Base-by-base conservation (phyloP, 2,329 filamentous ascomycete genomes). In the Ustulina deusta region DNA sequence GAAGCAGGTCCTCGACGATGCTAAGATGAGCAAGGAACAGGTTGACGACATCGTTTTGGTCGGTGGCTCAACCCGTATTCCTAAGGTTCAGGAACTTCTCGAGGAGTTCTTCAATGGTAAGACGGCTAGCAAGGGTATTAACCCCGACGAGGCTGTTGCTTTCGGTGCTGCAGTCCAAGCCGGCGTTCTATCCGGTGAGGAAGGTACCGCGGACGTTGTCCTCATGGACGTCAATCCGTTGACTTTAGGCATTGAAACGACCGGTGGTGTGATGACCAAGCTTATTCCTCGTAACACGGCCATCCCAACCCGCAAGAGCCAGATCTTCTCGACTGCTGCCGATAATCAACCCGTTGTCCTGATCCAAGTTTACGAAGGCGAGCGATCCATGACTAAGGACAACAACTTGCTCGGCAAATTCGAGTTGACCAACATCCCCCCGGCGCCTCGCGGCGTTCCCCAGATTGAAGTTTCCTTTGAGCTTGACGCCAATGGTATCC, bases 401-500 rank as follows among this genome's bases (percentile, higher is more conserved):
- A 97, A 97, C 89, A 98, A 98, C 87, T 84, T 93, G 55, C 92
- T 99, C 76, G 96, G 96, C 84, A 97, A 97, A 86, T 98, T 99
- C 81, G 96, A 98, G 86, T 90, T 99, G 70, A 97, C 94, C 71
- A 92, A 93, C 79, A 98, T 99, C 74, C 95, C 95, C 73, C 92
- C 96, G 22, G 94, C 96, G 63, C 95, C 95, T 74, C 94, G 96
- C 81, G 96, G 96, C 80, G 94, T 97, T 81, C 96, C 96, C 71
- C 95, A 98, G 83, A 98, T 99, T 71, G 96, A 99, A 84, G 96
- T 99, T 76, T 93, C 93, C 36, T 99, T 99, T 82, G 93, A 97
- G 83, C 91, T 99, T 66, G 95, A 99, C 78, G 94, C 94, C 86
- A 98, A 99, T 84, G 95, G 96, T 86, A 97, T 99, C 77, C 90